Evolutionary conservation across 768 basidiomycete species (phyloP).

Genomic region (Kwoniella shandongensis): DNA sequence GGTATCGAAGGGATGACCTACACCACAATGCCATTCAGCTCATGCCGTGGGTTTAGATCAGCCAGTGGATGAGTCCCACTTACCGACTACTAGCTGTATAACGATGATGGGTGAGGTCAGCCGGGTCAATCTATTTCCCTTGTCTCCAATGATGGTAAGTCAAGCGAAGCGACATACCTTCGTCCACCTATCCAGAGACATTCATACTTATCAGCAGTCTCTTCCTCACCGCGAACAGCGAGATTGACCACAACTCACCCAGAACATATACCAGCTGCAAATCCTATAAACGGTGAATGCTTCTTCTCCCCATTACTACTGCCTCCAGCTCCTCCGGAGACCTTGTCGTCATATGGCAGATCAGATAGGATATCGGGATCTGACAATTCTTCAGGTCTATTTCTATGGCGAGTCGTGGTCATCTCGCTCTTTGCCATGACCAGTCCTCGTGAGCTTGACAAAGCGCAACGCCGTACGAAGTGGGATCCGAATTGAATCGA

Average conservation of each 20-base stretch:
- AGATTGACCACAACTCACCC: too few relatives aligned
- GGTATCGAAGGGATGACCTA: conserved; percentile 50
- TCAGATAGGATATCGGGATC: conserved; percentile 18
- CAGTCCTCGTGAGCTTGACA: too few relatives aligned
- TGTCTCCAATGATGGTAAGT: background rate
- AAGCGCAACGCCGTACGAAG: too few relatives aligned
- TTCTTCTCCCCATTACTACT: conserved; percentile 5
- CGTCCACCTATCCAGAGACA: conserved; percentile 33
- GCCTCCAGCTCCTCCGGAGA: conserved; percentile 2
- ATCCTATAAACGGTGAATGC: conserved; percentile 43
- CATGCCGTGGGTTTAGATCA: background rate
- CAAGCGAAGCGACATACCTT: conserved; percentile 22
- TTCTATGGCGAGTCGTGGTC: too few relatives aligned
- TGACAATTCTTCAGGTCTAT: conserved; percentile 17
- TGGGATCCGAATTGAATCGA: too few relatives aligned
- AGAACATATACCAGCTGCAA: conserved; percentile 49
- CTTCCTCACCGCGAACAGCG: too few relatives aligned
- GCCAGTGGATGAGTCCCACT: background rate
- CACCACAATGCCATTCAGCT: conserved; percentile 1
- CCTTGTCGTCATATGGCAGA: background rate
- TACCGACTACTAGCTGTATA: conserved; percentile 18
- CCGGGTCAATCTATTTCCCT: background rate
- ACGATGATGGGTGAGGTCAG: too few relatives aligned
- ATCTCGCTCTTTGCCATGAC: too few relatives aligned
- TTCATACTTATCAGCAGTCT: background rate